phyloP scores from a whole-genome alignment of 2,329 filamentous ascomycete genomes.

The Madurella mycetomatis region DNA sequence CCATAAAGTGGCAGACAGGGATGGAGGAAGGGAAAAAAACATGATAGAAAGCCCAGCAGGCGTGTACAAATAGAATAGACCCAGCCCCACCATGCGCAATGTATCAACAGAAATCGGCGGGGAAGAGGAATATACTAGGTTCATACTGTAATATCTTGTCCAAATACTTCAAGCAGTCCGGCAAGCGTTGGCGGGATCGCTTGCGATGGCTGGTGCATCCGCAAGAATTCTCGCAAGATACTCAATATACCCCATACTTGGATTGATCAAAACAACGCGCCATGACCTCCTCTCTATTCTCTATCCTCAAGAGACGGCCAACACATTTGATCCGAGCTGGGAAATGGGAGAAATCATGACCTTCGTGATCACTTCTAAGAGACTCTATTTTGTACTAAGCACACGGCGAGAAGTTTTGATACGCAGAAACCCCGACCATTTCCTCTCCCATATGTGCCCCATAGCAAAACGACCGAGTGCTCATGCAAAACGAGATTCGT shows the following conservation, averaged over 20 bases:
- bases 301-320: not conserved
- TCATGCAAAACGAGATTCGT: conserved; percentile 27
- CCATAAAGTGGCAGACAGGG: conserved; percentile 12
- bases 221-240: too few species aligned
- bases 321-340: not conserved
- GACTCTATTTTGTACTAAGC: conserved; percentile 35
- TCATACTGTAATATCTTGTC: too few species aligned
- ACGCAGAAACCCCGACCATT: conserved; percentile 31
- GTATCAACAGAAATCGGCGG: too few species aligned
- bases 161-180: too few species aligned
- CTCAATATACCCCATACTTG: too few species aligned
- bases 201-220: too few species aligned
- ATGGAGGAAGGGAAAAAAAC: not conserved
- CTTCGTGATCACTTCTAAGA: conserved; percentile 31
- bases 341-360: conserved; percentile 20
- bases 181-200: too few species aligned
- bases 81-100: too few species aligned
- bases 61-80: not conserved
- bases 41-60: not conserved
- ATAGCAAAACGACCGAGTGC: conserved; percentile 30
- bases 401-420: conserved; percentile 32
- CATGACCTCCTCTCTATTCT: too few species aligned
- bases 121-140: too few species aligned
- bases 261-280: too few species aligned
- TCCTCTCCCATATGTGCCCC: conserved; percentile 29